Evolutionary conservation across 192 early-diverging fungal species (phyloP), one percentile per base, ranked within the genome.

Genomic region (Podila horticola): DNA sequence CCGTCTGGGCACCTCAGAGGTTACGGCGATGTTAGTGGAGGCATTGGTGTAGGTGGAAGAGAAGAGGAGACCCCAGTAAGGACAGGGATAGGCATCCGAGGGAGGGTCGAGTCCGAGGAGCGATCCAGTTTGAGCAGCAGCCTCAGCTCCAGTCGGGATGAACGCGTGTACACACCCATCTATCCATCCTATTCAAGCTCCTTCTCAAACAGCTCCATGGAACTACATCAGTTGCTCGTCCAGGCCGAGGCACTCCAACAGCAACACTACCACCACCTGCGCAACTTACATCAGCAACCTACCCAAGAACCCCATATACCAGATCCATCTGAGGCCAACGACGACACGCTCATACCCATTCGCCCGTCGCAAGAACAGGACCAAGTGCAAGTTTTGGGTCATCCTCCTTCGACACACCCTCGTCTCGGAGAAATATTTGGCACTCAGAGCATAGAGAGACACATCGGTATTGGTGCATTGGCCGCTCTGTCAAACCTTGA

Each of bases 151-250:
- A 79, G 75, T 36, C 75, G 75, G 45, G 75, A 79, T 26, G 75
- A 79, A 51, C 69, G 61, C 20, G 69, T 69, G 2, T 79, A 79
- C 60, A 72, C 66, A 2, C 76, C 76, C 13, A 72, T 79, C 26
- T 79, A 79, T 58, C 69, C 75, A 3, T 79, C 75, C n/a, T 72
- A 79, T 61, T 79, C 76, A 20, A 72, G 70, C 31, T 79, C 76
- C 13, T 79, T 79, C 61, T 79, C 76, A 13, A 79, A 68, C 45
- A 79, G 70, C 60, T 68, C 70, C 50, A 24, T 79, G 34, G 76
- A 79, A 8, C n/a, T 79, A 26, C 76, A 79, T 49, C 69, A 72
- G 48, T 59, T 70, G 10, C 70, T 79, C 9, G 29, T 72, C 34
- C 36, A 72, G 33, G 70, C 70, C 29, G 76, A 79, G 29, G 12